Evolutionary conservation across 2,329 filamentous ascomycete species (phyloP).

Genomic region (Didymella exigua): DNA sequence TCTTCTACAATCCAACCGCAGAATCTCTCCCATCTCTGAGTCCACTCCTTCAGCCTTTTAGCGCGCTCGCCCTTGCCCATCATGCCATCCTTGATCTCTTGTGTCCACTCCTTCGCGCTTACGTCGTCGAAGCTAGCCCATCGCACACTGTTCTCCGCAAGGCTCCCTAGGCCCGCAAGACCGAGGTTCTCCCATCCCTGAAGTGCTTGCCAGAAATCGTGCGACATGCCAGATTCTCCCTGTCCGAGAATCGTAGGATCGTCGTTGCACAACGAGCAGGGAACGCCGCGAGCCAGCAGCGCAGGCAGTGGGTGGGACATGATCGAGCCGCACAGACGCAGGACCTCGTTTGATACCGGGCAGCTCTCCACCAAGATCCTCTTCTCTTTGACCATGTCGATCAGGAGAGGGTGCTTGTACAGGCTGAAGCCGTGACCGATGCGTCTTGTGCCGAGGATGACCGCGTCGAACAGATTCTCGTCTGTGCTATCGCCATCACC

Average conservation of each 20-base stretch:
- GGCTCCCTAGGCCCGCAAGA: constrained; percentile 79
- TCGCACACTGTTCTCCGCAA: constrained; percentile 90
- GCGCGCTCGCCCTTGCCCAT: constrained; percentile 74
- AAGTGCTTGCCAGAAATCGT: constrained; percentile 93
- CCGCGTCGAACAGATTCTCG: constrained; percentile 85
- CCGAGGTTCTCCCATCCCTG: constrained; percentile 93
- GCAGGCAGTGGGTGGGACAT: constrained; percentile 81
- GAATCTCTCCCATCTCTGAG: constrained; percentile 82
- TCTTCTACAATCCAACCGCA: constrained; percentile 88
- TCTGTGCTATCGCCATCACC: constrained; percentile 79
- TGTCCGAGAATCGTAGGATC: constrained; percentile 89
- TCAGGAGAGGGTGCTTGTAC: constrained; percentile 87
- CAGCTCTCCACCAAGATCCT: constrained; percentile 88
- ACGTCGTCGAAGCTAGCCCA: constrained; percentile 91
- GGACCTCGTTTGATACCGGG: constrained; percentile 87
- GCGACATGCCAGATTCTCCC: constrained; percentile 78
- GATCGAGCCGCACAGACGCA: constrained; percentile 77
- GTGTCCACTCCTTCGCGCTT: constrained; percentile 69
- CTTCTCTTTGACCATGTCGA: constrained; percentile 87
- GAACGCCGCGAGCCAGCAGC: constrained; percentile 80
- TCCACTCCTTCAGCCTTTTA: constrained; percentile 76
- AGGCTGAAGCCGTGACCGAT: constrained; percentile 90
- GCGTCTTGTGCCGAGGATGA: constrained; percentile 82
- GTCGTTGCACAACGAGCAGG: constrained; percentile 86
- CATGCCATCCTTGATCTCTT: constrained; percentile 74